phyloP scores from a whole-genome alignment of 768 basidiomycete species.

The Boletales sp. region DNA sequence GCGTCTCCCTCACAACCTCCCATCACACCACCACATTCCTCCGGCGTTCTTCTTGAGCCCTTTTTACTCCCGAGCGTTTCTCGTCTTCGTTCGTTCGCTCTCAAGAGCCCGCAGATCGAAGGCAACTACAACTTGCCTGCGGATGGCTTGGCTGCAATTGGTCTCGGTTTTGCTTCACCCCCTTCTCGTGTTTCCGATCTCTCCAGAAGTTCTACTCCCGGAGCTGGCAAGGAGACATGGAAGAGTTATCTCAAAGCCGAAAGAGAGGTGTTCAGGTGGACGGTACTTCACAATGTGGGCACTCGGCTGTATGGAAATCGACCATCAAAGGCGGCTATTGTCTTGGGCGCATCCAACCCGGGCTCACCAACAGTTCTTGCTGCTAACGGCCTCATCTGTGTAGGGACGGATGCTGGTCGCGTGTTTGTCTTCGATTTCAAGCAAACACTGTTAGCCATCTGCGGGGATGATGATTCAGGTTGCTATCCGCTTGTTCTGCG shows the following conservation, averaged over 20 bases:
- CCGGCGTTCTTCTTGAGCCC: slow-evolving; percentile 36
- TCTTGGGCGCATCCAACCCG: slow-evolving; percentile 54
- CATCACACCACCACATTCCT: neutral
- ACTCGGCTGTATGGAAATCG: slow-evolving; percentile 51
- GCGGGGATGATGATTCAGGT: slow-evolving; percentile 71
- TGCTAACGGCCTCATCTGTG: slow-evolving; percentile 83
- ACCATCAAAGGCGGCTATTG: slow-evolving; percentile 55
- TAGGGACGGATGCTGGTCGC: slow-evolving; percentile 80
- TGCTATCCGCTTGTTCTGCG: slow-evolving; percentile 13
- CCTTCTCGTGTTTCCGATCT: slow-evolving; percentile 68
- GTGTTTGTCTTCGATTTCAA: slow-evolving; percentile 87
- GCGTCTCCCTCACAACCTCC: slow-evolving; percentile 34
- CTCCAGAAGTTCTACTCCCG: slow-evolving; percentile 64
- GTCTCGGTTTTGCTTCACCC: slow-evolving; percentile 46
- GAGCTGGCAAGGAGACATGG: slow-evolving; percentile 24
- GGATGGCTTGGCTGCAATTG: slow-evolving; percentile 42
- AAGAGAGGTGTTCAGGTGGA: slow-evolving; percentile 75
- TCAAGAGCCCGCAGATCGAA: slow-evolving; percentile 42
- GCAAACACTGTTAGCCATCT: slow-evolving; percentile 77
- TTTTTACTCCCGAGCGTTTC: slow-evolving; percentile 76
- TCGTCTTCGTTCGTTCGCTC: slow-evolving; percentile 69
- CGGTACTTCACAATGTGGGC: slow-evolving; percentile 56
- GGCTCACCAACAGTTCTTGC: slow-evolving; percentile 79
- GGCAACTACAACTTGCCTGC: slow-evolving; percentile 41
- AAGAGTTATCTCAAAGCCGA: slow-evolving; percentile 23